phyloP scores from a whole-genome alignment of 2,329 filamentous ascomycete genomes.

The Fusarium verrucosum region DNA sequence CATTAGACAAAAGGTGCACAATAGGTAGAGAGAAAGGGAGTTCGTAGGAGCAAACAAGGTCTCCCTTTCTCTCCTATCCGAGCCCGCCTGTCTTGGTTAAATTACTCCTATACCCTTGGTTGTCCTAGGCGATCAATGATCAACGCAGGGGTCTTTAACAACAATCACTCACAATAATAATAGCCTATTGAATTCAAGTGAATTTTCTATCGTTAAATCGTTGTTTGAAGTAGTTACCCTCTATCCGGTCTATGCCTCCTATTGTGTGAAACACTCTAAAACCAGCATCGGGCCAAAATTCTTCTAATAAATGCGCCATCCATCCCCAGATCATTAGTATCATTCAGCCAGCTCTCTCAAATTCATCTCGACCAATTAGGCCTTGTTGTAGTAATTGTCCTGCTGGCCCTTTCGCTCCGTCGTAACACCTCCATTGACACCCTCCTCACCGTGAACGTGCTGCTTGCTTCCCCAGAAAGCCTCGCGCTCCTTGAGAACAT shows the following conservation, averaged over 20 bases:
- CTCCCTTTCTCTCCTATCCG: neutral
- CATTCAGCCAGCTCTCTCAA: conserved; percentile 7
- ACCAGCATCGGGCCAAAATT: neutral
- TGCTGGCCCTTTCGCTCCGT: conserved; percentile 53
- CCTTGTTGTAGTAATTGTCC: conserved; percentile 59
- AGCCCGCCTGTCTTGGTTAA: neutral
- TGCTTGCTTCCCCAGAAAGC: conserved; percentile 71
- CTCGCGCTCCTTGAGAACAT: conserved; percentile 79
- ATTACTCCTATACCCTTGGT: conserved; percentile 2
- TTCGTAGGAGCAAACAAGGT: neutral
- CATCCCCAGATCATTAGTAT: conserved; percentile 26
- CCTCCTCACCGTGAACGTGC: conserved; percentile 59
- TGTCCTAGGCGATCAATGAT: conserved; percentile 6
- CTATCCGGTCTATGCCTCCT: conserved; percentile 19
- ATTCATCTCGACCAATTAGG: conserved; percentile 13
- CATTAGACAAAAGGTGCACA: neutral
- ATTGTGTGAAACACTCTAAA: conserved; percentile 10
- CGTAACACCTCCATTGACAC: conserved; percentile 51
- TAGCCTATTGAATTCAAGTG: neutral
- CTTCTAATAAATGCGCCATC: conserved; percentile 14
- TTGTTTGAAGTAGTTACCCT: conserved; percentile 4
- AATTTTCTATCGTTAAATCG: conserved; percentile 3
- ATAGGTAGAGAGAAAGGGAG: neutral
- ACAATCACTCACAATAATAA: neutral
- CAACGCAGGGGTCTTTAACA: neutral